Evolutionary conservation across 306 rosid genomes (phyloP).

Genomic region (Prunus mira): DNA sequence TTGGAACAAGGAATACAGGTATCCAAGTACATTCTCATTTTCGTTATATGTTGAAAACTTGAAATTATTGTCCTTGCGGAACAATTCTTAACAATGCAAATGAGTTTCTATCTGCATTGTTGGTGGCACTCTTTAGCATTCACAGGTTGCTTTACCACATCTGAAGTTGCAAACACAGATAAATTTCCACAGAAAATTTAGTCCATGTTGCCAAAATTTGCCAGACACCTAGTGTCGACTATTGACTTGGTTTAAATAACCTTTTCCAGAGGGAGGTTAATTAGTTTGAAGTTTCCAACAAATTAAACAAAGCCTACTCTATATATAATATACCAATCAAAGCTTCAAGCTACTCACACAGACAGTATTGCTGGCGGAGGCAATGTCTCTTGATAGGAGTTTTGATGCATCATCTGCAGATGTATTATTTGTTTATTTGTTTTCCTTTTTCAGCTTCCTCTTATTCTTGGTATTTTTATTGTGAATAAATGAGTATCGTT

Average conservation of each 20-base stretch:
- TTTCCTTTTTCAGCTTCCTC: too few relatives aligned
- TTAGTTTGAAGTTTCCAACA: background rate
- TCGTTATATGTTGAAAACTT: background rate
- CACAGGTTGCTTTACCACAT: too few relatives aligned
- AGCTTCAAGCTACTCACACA: background rate
- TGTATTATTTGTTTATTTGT: background rate
- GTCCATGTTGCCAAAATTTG: too few relatives aligned
- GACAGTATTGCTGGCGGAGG: background rate
- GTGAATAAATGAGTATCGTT: too few relatives aligned
- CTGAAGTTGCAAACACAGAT: too few relatives aligned
- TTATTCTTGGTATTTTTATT: too few relatives aligned
- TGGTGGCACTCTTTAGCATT: too few relatives aligned
- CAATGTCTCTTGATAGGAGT: background rate
- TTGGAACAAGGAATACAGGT: background rate
- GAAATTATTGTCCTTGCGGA: background rate
- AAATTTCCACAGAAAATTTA: too few relatives aligned
- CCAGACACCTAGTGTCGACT: too few relatives aligned
- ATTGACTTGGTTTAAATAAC: too few relatives aligned
- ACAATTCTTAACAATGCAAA: background rate
- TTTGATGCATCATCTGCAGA: background rate
- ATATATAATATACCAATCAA: background rate
- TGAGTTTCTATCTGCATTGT: background rate
- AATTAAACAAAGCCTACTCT: background rate
- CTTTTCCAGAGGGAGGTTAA: too few relatives aligned
- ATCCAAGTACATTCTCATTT: background rate